Evolutionary conservation across 192 early-diverging fungal genomes (phyloP), one percentile per base, ranked within the genome.

Genomic region (Dissophora globulifera): DNA sequence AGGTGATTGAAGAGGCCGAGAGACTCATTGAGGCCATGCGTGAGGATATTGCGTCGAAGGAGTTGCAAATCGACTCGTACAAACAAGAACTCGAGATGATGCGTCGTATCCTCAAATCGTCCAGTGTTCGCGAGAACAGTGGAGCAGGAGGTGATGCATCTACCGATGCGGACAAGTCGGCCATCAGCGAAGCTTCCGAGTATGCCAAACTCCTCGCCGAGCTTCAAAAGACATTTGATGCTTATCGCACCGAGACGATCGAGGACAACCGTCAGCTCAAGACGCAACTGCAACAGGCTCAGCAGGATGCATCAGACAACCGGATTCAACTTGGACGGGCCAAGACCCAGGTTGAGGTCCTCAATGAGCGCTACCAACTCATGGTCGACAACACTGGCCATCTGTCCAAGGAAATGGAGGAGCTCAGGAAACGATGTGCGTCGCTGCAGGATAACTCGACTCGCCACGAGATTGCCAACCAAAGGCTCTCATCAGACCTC

Each of bases 141-240:
- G 31, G 49, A 16, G 22, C 51, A 0, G 41, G 49, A 9, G 41
- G 10, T 11, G 25, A 50, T n/a, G 58, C 20, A 16, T 4, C 57
- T 8, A 20, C 38, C n/a, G 3, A 29, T 20, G 31, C 4, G 23
- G 48, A n/a, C 41, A 38, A 19, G 45, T 32, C 43, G 11, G 22
- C 13, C 50, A 17, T 6, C 13, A 42, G 55, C 15, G 51, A 62
- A 2, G 42, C 32, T 12, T 19, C 50, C 7, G 79, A 86, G 25
- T 86, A 85, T 51, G 67, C 83, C 26, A 60, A 62, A 1, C 51
- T 89, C 22, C 70, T 81, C 33, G 66, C 70, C 11, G 81, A 80
- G 12, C 82, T 89, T 15, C 88, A 91, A 76, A 61, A 69, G 43
- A 85, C 89, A 27, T 91, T 87, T 78, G 89, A 93, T 55, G 67